Evolutionary conservation across 345 rosid species (phyloP).

Genomic region (Bruguiera gymnorhiza): DNA sequence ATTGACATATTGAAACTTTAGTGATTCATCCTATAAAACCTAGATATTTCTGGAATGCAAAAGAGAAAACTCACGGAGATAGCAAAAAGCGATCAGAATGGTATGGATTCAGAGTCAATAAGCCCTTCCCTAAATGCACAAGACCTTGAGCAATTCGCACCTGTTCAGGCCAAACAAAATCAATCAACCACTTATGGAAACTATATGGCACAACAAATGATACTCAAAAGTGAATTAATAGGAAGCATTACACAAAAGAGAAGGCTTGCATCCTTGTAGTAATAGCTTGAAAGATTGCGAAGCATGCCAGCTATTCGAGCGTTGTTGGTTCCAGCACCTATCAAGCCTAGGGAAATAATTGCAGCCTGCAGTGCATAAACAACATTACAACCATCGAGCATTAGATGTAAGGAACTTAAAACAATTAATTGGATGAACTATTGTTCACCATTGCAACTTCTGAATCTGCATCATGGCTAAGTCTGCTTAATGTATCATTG

Average conservation of each 20-base stretch:
- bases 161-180: slow-evolving; percentile 38
- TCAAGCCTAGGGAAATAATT: slow-evolving; percentile 83
- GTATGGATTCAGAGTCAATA: slow-evolving; percentile 82
- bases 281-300: slow-evolving; percentile 91
- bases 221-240: not conserved
- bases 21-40: not conserved
- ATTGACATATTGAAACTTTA: not conserved
- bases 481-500: slow-evolving; percentile 94
- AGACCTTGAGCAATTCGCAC: slow-evolving; percentile 95
- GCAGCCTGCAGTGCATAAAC: slow-evolving; percentile 61
- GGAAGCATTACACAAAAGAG: slow-evolving; percentile 74
- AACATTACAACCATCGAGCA: slow-evolving; percentile 10
- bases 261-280: slow-evolving; percentile 84
- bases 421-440: slow-evolving; percentile 4
- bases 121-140: slow-evolving; percentile 93
- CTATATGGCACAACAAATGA: not conserved
- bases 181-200: slow-evolving; percentile 7
- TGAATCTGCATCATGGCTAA: slow-evolving; percentile 93
- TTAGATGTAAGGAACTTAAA: not conserved
- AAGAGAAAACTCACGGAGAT: slow-evolving; percentile 63
- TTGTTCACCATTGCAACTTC: slow-evolving; percentile 91
- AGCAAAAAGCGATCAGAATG: slow-evolving; percentile 88
- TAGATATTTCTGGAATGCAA: not conserved
- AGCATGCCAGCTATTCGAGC: slow-evolving; percentile 98
- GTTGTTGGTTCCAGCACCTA: slow-evolving; percentile 95